These are phyloP conservation scores for Backusella circina DNA, from an alignment of 192 early-diverging fungal species.

Conservation along the genomic window DNA sequence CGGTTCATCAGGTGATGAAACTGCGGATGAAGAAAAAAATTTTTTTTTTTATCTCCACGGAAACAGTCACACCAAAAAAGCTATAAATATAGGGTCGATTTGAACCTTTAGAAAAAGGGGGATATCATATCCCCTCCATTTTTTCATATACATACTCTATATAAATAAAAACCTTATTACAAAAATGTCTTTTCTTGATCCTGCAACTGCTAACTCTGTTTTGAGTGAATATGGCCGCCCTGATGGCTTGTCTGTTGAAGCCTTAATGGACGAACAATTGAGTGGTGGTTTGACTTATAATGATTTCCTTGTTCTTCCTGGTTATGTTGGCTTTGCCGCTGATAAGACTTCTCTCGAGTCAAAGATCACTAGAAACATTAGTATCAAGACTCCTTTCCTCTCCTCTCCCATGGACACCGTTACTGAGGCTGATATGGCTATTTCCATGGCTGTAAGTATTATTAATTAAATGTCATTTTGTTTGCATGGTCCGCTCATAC, in stretches of 20 bases:
- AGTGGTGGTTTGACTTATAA: conserved; percentile 96
- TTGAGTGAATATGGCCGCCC: conserved; percentile 27
- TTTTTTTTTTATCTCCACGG: neutral
- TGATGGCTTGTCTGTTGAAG: conserved; percentile 83
- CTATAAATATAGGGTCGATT: neutral
- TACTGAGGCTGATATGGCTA: conserved; percentile 95
- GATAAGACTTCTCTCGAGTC: conserved; percentile 75
- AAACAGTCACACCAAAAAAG: neutral
- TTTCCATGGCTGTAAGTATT: conserved; percentile 84
- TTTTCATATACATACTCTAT: conserved; percentile 1
- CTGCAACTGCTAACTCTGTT: neutral
- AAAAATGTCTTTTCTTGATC: conserved; percentile 3
- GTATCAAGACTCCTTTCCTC: conserved; percentile 90
- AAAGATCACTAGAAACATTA: conserved; percentile 87
- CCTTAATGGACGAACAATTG: conserved; percentile 77
- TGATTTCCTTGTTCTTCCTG: conserved; percentile 95
- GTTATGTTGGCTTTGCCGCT: conserved; percentile 94
- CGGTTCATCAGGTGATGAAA: neutral
- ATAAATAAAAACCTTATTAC: neutral
- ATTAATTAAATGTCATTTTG: conserved; percentile 5
- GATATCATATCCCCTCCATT: conserved; percentile 3
- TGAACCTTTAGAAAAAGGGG: neutral
- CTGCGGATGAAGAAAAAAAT: neutral
- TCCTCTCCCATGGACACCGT: conserved; percentile 99
- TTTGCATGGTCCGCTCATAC: neutral